These are phyloP conservation scores for Neurospora tetrasperma DNA, from an alignment of 495 filamentous ascomycete genomes.

Conservation along the genomic window DNA sequence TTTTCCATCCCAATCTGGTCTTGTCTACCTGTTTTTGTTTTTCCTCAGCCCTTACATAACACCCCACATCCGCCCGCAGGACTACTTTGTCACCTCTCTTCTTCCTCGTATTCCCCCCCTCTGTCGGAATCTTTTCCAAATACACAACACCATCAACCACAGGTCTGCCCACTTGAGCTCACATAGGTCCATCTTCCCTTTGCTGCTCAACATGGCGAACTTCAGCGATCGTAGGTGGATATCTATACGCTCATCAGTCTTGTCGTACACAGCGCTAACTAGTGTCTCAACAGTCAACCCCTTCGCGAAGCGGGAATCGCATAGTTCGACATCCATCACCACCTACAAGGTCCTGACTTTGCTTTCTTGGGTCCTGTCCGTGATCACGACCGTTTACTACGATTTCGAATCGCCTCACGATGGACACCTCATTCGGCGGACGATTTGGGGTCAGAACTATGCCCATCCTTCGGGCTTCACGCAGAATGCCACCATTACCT, in stretches of 20 bases:
- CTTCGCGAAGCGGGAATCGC: constrained; percentile 53
- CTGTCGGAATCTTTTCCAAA: background rate
- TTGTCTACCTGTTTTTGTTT: background rate
- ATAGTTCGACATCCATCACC: constrained; percentile 38
- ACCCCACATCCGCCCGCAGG: background rate
- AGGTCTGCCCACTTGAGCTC: background rate
- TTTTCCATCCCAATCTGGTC: background rate
- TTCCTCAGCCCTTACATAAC: background rate
- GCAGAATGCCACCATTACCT: constrained; percentile 56
- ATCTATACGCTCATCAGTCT: background rate
- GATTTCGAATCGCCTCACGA: constrained; percentile 51
- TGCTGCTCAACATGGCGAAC: background rate
- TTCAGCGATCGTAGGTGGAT: constrained; percentile 5
- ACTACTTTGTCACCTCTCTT: background rate
- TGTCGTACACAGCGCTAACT: background rate
- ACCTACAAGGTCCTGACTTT: constrained; percentile 58
- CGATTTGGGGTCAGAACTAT: constrained; percentile 62
- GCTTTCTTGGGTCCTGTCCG: constrained; percentile 59
- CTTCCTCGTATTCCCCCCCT: background rate
- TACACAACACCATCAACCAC: background rate
- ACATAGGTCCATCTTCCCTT: background rate
- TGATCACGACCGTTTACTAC: constrained; percentile 62
- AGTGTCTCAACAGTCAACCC: constrained; percentile 45
- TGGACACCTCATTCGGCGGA: constrained; percentile 39
- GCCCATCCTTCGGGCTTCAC: constrained; percentile 62